phyloP scores from a whole-genome alignment of 2,329 filamentous ascomycete genomes.

The Polytolypa hystricis region DNA sequence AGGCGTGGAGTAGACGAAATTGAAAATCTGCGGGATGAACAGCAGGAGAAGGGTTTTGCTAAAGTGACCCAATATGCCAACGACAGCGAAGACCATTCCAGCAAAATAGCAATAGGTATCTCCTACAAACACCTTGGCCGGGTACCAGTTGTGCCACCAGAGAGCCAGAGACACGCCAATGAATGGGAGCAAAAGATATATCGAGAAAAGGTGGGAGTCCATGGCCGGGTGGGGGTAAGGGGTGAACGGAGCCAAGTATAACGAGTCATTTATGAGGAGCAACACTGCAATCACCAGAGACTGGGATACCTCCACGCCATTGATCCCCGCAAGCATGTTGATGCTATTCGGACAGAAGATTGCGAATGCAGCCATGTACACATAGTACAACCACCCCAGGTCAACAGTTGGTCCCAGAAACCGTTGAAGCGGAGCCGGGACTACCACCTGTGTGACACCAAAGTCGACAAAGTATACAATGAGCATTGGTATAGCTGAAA shows the following conservation, averaged over 20 bases:
- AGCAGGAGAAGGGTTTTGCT: conserved; percentile 90
- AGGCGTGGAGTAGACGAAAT: conserved; percentile 86
- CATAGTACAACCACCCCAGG: conserved; percentile 74
- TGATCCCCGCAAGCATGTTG: conserved; percentile 99
- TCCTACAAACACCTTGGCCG: conserved; percentile 87
- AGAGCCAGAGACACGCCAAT: conserved; percentile 83
- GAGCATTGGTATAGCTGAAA: conserved; percentile 84
- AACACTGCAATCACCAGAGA: conserved; percentile 81
- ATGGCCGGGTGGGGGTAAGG: conserved; percentile 85
- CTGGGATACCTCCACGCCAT: conserved; percentile 93
- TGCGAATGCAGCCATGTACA: conserved; percentile 90
- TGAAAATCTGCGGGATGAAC: conserved; percentile 88
- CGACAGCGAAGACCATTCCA: conserved; percentile 96
- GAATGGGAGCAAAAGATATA: conserved; percentile 90
- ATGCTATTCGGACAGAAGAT: conserved; percentile 99
- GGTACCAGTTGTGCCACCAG: conserved; percentile 89
- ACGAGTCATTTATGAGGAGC: conserved; percentile 71
- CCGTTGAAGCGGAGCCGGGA: conserved; percentile 72
- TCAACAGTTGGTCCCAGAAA: conserved; percentile 80
- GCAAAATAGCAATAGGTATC: conserved; percentile 99
- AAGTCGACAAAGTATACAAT: conserved; percentile 98
- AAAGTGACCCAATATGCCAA: conserved; percentile 94
- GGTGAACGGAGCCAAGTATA: conserved; percentile 67
- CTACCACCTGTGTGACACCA: conserved; percentile 87
- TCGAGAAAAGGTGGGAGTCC: conserved; percentile 89